Evolutionary conservation across 2,329 filamentous ascomycete species (phyloP).

Genomic region (Xylaria sp.): DNA sequence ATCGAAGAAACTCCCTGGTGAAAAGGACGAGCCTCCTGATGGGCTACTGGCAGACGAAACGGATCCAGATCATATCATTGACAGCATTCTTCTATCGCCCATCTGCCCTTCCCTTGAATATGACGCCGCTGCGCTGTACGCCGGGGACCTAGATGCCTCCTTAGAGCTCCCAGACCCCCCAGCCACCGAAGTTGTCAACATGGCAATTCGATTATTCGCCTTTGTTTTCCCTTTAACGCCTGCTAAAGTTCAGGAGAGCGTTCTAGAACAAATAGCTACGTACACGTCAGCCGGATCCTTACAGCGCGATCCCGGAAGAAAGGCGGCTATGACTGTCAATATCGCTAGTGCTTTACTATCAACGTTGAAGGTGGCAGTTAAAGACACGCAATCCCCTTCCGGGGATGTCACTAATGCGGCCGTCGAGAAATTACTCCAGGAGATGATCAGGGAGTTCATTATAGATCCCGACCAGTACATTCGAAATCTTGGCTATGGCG

Average conservation of each 20-base stretch:
- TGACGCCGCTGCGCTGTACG: constrained; percentile 85
- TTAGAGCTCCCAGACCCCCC: constrained; percentile 76
- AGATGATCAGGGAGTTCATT: constrained; percentile 77
- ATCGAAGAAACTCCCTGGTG: constrained; percentile 75
- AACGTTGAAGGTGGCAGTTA: constrained; percentile 84
- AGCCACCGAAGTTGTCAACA: constrained; percentile 92
- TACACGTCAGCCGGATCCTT: constrained; percentile 84
- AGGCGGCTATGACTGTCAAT: constrained; percentile 91
- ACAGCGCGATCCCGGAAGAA: constrained; percentile 87
- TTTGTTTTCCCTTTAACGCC: constrained; percentile 90
- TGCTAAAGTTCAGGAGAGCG: constrained; percentile 93
- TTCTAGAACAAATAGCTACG: constrained; percentile 91
- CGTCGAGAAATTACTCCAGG: constrained; percentile 86
- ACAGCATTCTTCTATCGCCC: constrained; percentile 72
- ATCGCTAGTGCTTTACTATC: constrained; percentile 83
- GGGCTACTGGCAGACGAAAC: constrained; percentile 60
- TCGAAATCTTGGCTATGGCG: constrained; percentile 85
- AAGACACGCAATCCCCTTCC: constrained; percentile 77
- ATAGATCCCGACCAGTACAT: constrained; percentile 87
- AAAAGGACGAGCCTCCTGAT: constrained; percentile 66
- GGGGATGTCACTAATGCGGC: constrained; percentile 79
- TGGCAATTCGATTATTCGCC: constrained; percentile 92
- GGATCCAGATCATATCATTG: constrained; percentile 73
- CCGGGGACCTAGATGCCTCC: constrained; percentile 62
- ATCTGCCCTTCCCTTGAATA: constrained; percentile 88